Percentiles rank a stretch among this genome's conserved stretches.
Conservation (phyloP, 768 basidiomycete species). For the Chalciporus piperatus region DNA sequence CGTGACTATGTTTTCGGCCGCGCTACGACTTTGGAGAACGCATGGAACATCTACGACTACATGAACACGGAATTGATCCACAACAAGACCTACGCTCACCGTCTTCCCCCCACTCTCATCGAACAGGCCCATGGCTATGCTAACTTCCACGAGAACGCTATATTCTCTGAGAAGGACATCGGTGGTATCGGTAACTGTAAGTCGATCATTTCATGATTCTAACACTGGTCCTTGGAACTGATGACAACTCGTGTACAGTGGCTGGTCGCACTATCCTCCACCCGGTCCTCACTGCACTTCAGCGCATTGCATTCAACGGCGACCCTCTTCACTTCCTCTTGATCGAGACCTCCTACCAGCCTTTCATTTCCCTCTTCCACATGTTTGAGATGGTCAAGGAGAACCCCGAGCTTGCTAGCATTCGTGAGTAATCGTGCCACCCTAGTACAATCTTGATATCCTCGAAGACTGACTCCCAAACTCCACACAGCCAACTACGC, state of each 20-base stretch:
- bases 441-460: neutral
- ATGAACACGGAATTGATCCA: slow-evolving; percentile 73
- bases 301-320: slow-evolving; percentile 74
- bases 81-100: slow-evolving; percentile 78
- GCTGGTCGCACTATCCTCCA: slow-evolving; percentile 78
- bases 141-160: slow-evolving; percentile 73
- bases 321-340: slow-evolving; percentile 79
- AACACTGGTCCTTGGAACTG: neutral
- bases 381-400: slow-evolving; percentile 61
- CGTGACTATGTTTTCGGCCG: slow-evolving; percentile 73
- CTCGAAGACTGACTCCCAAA: slow-evolving; percentile 10
- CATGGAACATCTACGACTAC: slow-evolving; percentile 80
- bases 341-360: slow-evolving; percentile 82
- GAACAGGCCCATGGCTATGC: slow-evolving; percentile 75
- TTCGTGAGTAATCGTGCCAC: slow-evolving; percentile 50
- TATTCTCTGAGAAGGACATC: slow-evolving; percentile 65
- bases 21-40: slow-evolving; percentile 64
- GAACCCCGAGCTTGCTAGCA: slow-evolving; percentile 56
- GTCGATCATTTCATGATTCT: slow-evolving; percentile 27
- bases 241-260: slow-evolving; percentile 43
- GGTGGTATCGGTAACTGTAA: slow-evolving; percentile 75
- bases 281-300: slow-evolving; percentile 66
- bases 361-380: slow-evolving; percentile 86
- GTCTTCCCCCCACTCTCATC: slow-evolving; percentile 74
- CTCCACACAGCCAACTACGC: slow-evolving; percentile 60